Percentiles rank a stretch among this genome's conserved stretches.
These are phyloP conservation scores for Trypanosoma caninum DNA, from an alignment of 208 protist genomes.

Conservation along the genomic window DNA sequence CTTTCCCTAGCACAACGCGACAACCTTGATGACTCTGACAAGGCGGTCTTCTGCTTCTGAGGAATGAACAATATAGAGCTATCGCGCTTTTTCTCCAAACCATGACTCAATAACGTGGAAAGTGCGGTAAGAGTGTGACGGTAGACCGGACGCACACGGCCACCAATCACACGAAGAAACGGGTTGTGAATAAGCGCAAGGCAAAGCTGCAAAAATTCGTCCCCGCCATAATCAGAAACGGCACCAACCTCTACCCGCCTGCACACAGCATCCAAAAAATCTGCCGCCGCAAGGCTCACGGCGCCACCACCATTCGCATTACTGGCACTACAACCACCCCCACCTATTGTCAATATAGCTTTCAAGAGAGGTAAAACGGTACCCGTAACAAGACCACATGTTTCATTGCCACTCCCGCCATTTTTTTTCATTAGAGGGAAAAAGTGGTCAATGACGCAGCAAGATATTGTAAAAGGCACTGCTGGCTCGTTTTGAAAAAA, in stretches of 20 bases:
- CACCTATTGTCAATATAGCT: conserved; percentile 11
- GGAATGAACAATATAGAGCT: conserved; percentile 48
- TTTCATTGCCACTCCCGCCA: background rate
- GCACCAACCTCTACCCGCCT: conserved; percentile 20
- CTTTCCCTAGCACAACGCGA: background rate
- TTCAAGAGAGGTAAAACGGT: conserved; percentile 17
- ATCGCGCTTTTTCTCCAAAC: conserved; percentile 16
- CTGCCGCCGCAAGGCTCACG: conserved; percentile 31
- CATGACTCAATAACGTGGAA: conserved; percentile 43
- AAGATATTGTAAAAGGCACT: conserved; percentile 8
- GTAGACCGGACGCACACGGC: conserved; percentile 48
- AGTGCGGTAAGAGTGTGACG: conserved; percentile 57
- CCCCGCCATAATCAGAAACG: conserved; percentile 8
- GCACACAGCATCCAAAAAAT: conserved; percentile 61
- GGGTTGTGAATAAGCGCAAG: conserved; percentile 54
- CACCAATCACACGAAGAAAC: conserved; percentile 48
- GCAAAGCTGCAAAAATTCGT: conserved; percentile 45
- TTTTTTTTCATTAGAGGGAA: conserved; percentile 12
- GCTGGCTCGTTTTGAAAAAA: conserved; percentile 8
- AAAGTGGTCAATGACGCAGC: conserved; percentile 20
- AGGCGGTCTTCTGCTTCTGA: conserved; percentile 1
- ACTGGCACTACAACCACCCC: background rate
- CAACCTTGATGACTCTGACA: background rate
- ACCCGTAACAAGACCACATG: conserved; percentile 1
- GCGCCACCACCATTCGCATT: background rate